Conservation (phyloP, 768 basidiomycete genomes). For the Collybiopsis confluens region DNA sequence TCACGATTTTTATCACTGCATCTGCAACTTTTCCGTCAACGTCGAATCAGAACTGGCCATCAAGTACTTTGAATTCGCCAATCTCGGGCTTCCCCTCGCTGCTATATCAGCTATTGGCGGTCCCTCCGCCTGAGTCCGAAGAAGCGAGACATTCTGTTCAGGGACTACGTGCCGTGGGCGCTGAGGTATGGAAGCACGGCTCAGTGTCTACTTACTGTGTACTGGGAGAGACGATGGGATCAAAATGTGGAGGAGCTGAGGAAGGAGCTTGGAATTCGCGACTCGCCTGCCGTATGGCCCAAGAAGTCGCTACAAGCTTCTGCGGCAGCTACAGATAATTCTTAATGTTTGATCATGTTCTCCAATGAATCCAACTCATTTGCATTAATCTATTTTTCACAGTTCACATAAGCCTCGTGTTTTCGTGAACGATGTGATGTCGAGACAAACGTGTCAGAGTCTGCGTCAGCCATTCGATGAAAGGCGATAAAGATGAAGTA, state of each 20-base stretch:
- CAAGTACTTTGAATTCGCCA: slow-evolving; percentile 92
- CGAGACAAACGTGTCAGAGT: no score
- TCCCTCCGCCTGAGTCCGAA: slow-evolving; percentile 63
- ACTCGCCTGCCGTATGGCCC: slow-evolving; percentile 65
- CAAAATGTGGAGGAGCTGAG: slow-evolving; percentile 80
- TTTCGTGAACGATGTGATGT: no score
- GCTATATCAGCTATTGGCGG: slow-evolving; percentile 76
- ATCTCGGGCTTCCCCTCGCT: slow-evolving; percentile 87
- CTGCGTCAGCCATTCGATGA: no score
- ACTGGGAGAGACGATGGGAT: slow-evolving; percentile 95
- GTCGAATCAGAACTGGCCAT: slow-evolving; percentile 90
- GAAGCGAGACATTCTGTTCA: slow-evolving; percentile 56
- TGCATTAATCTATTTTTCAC: no score
- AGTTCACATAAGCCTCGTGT: no score
- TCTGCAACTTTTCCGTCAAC: slow-evolving; percentile 83
- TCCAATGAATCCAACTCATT: background rate
- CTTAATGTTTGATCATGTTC: background rate
- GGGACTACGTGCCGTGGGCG: slow-evolving; percentile 92
- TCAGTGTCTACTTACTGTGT: slow-evolving; percentile 78
- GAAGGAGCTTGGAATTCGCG: slow-evolving; percentile 79
- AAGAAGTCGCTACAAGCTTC: background rate
- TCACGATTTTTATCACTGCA: slow-evolving; percentile 95
- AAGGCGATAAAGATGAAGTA: no score
- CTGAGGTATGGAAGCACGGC: slow-evolving; percentile 75
- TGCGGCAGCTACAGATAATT: background rate